These are phyloP conservation scores for Aspergillus eucalypticola DNA, from an alignment of 2,329 filamentous ascomycete genomes.

Conservation along the genomic window DNA sequence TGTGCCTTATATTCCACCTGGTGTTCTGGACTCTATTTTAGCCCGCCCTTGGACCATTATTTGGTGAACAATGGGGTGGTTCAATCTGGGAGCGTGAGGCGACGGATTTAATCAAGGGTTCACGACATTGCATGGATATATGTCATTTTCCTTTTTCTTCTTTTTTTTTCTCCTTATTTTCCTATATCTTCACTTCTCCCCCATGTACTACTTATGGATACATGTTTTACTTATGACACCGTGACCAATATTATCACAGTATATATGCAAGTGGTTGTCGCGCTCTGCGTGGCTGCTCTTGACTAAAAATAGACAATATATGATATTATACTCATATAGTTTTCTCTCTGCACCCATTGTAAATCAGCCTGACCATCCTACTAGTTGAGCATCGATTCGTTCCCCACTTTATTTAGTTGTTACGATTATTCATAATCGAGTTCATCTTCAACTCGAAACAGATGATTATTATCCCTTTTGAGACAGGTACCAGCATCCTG, in stretches of 20 bases:
- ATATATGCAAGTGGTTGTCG: slow-evolving; percentile 6
- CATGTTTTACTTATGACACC: slow-evolving; percentile 10
- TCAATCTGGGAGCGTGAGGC: slow-evolving; percentile 11
- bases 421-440: too few relatives aligned
- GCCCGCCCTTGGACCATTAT: slow-evolving; percentile 7
- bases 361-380: too few relatives aligned
- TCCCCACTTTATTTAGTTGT: too few relatives aligned
- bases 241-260: slow-evolving; percentile 1
- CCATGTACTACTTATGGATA: slow-evolving; percentile 20
- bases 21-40: slow-evolving; percentile 15
- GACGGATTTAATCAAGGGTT: slow-evolving; percentile 15
- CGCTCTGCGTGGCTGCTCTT: neutral
- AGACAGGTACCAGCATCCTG: too few relatives aligned
- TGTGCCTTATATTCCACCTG: slow-evolving; percentile 12
- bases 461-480: too few relatives aligned
- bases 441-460: too few relatives aligned
- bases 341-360: neutral
- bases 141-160: slow-evolving; percentile 11
- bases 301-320: neutral
- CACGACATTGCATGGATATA: slow-evolving; percentile 23
- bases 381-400: too few relatives aligned
- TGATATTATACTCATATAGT: neutral
- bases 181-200: slow-evolving; percentile 6
- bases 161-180: slow-evolving; percentile 9
- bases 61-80: slow-evolving; percentile 6